A percentile compares a stretch with the other conserved stretches of the same genome.
These are phyloP conservation scores for Podospora sp. DNA, from an alignment of 495 filamentous ascomycete genomes.

Conservation along the genomic window DNA sequence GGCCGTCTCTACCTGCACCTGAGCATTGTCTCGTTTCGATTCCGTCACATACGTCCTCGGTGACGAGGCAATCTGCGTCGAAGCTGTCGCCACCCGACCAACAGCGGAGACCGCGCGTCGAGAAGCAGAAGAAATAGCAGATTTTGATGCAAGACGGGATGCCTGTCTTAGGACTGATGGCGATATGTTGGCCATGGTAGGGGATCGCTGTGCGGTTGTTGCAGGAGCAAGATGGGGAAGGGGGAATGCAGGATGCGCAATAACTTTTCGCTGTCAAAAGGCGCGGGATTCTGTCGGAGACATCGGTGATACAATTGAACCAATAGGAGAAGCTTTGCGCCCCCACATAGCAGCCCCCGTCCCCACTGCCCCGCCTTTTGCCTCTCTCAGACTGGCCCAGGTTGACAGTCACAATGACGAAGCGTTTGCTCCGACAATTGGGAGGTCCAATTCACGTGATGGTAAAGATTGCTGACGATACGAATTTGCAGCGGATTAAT, in stretches of 20 bases:
- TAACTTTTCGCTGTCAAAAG: conserved; percentile 11
- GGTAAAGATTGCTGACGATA: no score
- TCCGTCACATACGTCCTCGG: conserved; percentile 80
- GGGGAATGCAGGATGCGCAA: neutral
- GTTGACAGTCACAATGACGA: neutral
- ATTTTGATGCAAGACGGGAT: conserved; percentile 66
- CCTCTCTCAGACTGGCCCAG: neutral
- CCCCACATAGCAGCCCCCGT: neutral
- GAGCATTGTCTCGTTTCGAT: conserved; percentile 75
- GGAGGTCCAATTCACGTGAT: neutral
- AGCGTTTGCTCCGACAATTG: neutral
- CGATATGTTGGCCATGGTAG: conserved; percentile 70
- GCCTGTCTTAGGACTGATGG: conserved; percentile 76
- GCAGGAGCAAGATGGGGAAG: conserved; percentile 8
- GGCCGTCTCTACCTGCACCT: conserved; percentile 78
- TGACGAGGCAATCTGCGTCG: conserved; percentile 26
- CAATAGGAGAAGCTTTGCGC: conserved; percentile 4
- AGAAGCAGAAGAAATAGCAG: conserved; percentile 49
- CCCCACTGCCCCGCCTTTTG: neutral
- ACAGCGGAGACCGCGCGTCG: conserved; percentile 48
- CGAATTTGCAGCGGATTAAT: no score
- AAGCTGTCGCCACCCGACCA: conserved; percentile 46
- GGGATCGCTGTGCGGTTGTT: conserved; percentile 4
- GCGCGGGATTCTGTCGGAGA: conserved; percentile 15
- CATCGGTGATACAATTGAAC: conserved; percentile 14